phyloP scores from a whole-genome alignment of 768 basidiomycete species.

The Pleurotus tuoliensis region DNA sequence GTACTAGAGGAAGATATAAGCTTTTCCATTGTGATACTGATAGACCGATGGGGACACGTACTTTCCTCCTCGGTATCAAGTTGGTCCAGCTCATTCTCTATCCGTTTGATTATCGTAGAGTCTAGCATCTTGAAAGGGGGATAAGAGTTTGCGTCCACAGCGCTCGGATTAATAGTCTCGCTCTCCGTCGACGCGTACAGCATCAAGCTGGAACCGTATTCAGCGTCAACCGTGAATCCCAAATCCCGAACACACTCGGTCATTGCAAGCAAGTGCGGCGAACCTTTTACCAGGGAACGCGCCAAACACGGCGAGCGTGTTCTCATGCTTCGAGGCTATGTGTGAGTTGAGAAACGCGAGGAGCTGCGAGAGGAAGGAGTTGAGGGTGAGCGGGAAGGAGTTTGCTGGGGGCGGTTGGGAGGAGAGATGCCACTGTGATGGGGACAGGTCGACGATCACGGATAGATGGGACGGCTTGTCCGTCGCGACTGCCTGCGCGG shows the following conservation, averaged over 20 bases:
- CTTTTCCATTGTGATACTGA: background rate
- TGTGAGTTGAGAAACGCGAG: constrained; percentile 92
- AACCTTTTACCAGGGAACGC: constrained; percentile 84
- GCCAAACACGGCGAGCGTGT: constrained; percentile 87
- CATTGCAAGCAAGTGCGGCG: constrained; percentile 10
- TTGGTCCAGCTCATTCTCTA: constrained; percentile 58
- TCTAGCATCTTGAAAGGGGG: constrained; percentile 81
- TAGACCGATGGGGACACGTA: constrained; percentile 19
- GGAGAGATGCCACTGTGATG: constrained; percentile 81
- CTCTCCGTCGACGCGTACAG: constrained; percentile 69
- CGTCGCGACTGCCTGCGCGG: too few relatives aligned
- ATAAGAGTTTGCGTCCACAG: constrained; percentile 75
- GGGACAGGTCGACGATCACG: constrained; percentile 82
- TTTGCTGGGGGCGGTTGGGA: constrained; percentile 38
- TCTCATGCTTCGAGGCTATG: constrained; percentile 87
- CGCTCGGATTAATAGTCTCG: constrained; percentile 26
- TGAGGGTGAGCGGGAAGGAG: constrained; percentile 54
- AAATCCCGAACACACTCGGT: background rate
- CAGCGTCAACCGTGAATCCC: background rate
- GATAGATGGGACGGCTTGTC: constrained; percentile 58
- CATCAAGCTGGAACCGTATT: constrained; percentile 49
- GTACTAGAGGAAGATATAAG: constrained; percentile 30
- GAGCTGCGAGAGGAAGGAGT: constrained; percentile 76
- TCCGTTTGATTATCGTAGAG: constrained; percentile 54
- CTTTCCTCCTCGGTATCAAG: constrained; percentile 48